Evolutionary conservation across 257 asterid genomes (phyloP).

Genomic region (Linaria vulgaris): DNA sequence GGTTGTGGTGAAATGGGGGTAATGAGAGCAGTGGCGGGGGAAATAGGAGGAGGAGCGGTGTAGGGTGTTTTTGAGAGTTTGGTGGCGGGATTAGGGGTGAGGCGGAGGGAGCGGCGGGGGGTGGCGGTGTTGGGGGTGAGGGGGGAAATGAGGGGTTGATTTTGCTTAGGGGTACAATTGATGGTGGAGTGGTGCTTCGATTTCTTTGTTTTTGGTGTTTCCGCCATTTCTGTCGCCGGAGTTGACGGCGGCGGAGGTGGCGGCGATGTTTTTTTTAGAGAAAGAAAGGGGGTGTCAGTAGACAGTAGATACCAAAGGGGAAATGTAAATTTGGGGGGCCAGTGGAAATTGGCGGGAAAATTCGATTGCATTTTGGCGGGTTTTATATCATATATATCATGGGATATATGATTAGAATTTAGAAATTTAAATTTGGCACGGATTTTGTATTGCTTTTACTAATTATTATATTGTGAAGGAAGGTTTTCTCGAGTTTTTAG

Average conservation of each 20-base stretch:
- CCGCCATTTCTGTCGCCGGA: slow-evolving; percentile 46
- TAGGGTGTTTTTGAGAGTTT: slow-evolving; percentile 13
- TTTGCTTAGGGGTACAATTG: slow-evolving; percentile 37
- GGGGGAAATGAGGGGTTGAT: slow-evolving; percentile 39
- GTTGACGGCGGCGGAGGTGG: slow-evolving; percentile 5
- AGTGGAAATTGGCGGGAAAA: slow-evolving; percentile 33
- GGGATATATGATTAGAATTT: too few relatives aligned
- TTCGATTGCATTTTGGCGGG: not conserved
- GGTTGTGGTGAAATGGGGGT: slow-evolving; percentile 56
- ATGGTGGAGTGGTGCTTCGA: slow-evolving; percentile 29
- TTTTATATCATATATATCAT: too few relatives aligned
- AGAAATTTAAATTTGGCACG: too few relatives aligned
- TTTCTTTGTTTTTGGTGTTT: slow-evolving; percentile 47
- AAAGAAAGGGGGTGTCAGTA: too few relatives aligned
- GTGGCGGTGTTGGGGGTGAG: slow-evolving; percentile 38
- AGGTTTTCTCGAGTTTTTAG: too few relatives aligned
- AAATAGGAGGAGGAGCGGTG: slow-evolving; percentile 24
- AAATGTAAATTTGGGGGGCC: not conserved
- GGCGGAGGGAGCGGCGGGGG: slow-evolving; percentile 71
- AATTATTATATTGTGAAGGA: too few relatives aligned
- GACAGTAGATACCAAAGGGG: not conserved
- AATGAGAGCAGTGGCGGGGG: slow-evolving; percentile 31
- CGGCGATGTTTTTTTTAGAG: not conserved
- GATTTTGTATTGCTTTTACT: too few relatives aligned
- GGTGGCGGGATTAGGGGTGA: slow-evolving; percentile 30